A percentile compares a stretch with the other conserved stretches of the same genome.
phyloP scores from a whole-genome alignment of 805 yeast genomes.

The Yamadazyma sp. region DNA sequence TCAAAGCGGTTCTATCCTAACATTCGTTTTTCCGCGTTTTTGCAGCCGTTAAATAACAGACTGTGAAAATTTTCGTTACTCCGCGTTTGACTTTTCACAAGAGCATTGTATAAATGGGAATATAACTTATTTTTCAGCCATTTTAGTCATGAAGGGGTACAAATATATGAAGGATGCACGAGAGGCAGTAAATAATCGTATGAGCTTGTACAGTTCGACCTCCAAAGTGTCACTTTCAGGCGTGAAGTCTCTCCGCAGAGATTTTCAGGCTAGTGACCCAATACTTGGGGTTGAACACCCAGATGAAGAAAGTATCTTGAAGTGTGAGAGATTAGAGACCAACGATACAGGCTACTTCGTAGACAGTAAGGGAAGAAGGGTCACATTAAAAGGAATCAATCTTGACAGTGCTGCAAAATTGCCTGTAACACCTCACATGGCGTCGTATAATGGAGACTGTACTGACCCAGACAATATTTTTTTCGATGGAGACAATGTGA shows the following conservation, averaged over 20 bases:
- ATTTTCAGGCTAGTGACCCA: slow-evolving; percentile 19
- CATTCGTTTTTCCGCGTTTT: not conserved
- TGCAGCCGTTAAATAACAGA: not conserved
- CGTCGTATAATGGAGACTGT: slow-evolving; percentile 41
- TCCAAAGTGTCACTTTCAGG: slow-evolving; percentile 27
- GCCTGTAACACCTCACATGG: slow-evolving; percentile 58
- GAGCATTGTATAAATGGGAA: slow-evolving; percentile 5
- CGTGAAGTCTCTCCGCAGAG: slow-evolving; percentile 27
- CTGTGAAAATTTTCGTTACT: slow-evolving; percentile 6
- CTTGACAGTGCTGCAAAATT: slow-evolving; percentile 72
- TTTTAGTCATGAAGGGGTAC: slow-evolving; percentile 14
- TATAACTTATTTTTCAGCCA: not conserved
- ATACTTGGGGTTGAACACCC: slow-evolving; percentile 13
- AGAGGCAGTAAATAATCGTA: slow-evolving; percentile 32
- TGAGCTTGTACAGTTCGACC: slow-evolving; percentile 28
- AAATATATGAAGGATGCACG: slow-evolving; percentile 21
- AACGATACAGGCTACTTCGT: slow-evolving; percentile 55
- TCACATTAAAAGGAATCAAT: slow-evolving; percentile 77
- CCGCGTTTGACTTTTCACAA: slow-evolving; percentile 12
- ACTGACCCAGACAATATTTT: slow-evolving; percentile 44
- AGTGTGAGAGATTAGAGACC: slow-evolving; percentile 23
- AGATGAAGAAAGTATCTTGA: slow-evolving; percentile 14
- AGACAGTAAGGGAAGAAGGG: slow-evolving; percentile 55
- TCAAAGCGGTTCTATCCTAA: not conserved
- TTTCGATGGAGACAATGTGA: slow-evolving; percentile 68